Base-by-base conservation (phyloP, 1,284 basidiomycete species). In the Trichosporon ovoides region DNA sequence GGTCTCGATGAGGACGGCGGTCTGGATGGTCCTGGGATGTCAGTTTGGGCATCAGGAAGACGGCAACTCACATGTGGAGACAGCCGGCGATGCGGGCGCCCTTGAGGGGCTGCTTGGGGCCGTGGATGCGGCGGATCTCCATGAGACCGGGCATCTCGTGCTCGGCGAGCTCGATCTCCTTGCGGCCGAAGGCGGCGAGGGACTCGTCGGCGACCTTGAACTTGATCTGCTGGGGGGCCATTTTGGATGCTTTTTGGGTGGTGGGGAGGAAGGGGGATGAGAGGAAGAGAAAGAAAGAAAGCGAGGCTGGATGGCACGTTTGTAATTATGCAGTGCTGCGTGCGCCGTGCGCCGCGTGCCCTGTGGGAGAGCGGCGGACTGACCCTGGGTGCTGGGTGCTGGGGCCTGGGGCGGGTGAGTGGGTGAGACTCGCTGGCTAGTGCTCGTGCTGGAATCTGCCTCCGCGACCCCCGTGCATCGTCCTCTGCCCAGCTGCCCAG, bases 141-240 rank as follows among this genome's bases (percentile, higher is more conserved):
- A 96, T 92, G 78, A 96, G 87, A 89, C 92, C 75, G 48, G 75
- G 75, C 77, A 78, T 78, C 68, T 78, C 77, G 51, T 62, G 69
- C 70, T 97, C 93, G 67, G 94, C 93, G 79, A 98, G 92, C 83
- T 95, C 88, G 73, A 98, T 90, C 83, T 97, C 94, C 83, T 97
- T 96, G 81, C 94, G 91, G 20, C 92, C 77, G 71, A 76, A 78
- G 53, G 76, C 75, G 64, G 93, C 94, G 76, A 97, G 89, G 75
- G 93, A 97, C 77, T 96, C 83, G 77, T 97, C 93, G 88, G 76
- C 66, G 66, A 77, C 80, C 63, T 75, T 74, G 75, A 68, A 68
- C 57, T 53, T 61, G 59, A 69, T 63, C 67, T 56, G 60, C 49
- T 52, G 54, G 52, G 48, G 43, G 48, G 20, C 33, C 33, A 43